Evolutionary conservation across 2,329 filamentous ascomycete species (phyloP), one percentile per base, ranked within the genome.

Genomic region (Lasiodiplodia theobromae): DNA sequence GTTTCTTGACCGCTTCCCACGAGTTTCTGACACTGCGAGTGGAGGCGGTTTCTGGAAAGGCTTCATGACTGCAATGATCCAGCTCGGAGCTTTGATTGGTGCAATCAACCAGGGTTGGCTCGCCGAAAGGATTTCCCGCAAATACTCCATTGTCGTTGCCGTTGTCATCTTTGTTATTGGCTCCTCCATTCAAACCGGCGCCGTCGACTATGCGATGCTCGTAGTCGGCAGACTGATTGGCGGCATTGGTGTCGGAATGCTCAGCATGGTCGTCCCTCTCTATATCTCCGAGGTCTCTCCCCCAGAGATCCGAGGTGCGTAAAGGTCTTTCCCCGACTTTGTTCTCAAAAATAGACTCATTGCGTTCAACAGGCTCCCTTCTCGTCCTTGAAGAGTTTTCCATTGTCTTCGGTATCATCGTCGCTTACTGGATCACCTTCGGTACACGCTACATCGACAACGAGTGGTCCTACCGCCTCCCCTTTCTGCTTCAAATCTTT

Each of bases 381-480:
- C 79, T 86, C 58, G 88, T 84, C 1, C 74, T 85, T 4, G 81
- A 85, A 68, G 79, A 83, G 60, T 77, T 85, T 68, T 78, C 75
- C 62, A 85, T 85, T 63, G 82, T 84, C 12, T 74, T 79, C 23
- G 83, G 85, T 2, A 83, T 82, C 68, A 81, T 86, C 3, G 77
- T 86, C 28, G 82, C 85, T 1, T 88, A 82, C 72, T 88, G 84
- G 82, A 85, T 86, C 47, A 85, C 84, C 0, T 88, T 86, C 68
- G 86, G 81, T 0, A 87, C 85, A 0, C 75, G 79, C 5, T 77
- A 79, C 70, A 80, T 86, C 47, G 69, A 75, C 0, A 73, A 79
- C 34, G 79, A 83, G 71, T 79, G 77, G 74, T 75, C 83, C 2
- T 86, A 81, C 72, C 78, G 83, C 6, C 76, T 86, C 0, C 84